These are phyloP conservation scores for Pseudocercospora pini-densiflorae DNA, from an alignment of 2,329 filamentous ascomycete species.

Conservation along the genomic window DNA sequence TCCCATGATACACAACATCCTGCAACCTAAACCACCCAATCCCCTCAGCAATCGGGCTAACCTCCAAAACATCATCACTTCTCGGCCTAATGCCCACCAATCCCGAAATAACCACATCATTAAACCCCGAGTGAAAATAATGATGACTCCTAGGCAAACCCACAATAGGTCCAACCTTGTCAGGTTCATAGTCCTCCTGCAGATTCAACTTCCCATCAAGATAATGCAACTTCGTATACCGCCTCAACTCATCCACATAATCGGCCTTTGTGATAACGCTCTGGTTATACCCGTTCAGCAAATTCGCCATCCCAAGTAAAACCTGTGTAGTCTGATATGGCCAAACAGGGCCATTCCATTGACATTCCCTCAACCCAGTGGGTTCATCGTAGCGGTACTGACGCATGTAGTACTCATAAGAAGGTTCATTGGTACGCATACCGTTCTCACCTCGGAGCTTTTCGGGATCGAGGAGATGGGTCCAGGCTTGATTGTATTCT, in stretches of 20 bases:
- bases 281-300: slow-evolving; percentile 49
- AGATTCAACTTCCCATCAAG: slow-evolving; percentile 42
- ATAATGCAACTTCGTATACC: slow-evolving; percentile 49
- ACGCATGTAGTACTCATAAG: slow-evolving; percentile 52
- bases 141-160: slow-evolving; percentile 49
- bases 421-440: slow-evolving; percentile 50
- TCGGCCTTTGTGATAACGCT: slow-evolving; percentile 37
- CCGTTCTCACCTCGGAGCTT: slow-evolving; percentile 44
- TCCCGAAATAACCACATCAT: slow-evolving; percentile 48
- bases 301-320: slow-evolving; percentile 47
- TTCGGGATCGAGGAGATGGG: slow-evolving; percentile 42
- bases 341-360: slow-evolving; percentile 54
- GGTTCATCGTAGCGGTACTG: slow-evolving; percentile 47
- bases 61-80: slow-evolving; percentile 45
- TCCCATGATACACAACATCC: slow-evolving; percentile 49
- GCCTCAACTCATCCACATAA: slow-evolving; percentile 44
- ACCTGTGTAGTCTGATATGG: slow-evolving; percentile 51
- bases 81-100: slow-evolving; percentile 49
- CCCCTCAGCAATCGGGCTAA: slow-evolving; percentile 45
- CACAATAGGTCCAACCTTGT: slow-evolving; percentile 48
- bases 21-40: slow-evolving; percentile 50
- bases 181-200: slow-evolving; percentile 51
- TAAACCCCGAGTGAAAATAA: slow-evolving; percentile 53
- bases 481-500: slow-evolving; percentile 45
- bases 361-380: slow-evolving; percentile 45